Evolutionary conservation across 352 stramenopile genomes (phyloP), one percentile per base, ranked within the genome.

Genomic region (Pythium vanterpoolii): DNA sequence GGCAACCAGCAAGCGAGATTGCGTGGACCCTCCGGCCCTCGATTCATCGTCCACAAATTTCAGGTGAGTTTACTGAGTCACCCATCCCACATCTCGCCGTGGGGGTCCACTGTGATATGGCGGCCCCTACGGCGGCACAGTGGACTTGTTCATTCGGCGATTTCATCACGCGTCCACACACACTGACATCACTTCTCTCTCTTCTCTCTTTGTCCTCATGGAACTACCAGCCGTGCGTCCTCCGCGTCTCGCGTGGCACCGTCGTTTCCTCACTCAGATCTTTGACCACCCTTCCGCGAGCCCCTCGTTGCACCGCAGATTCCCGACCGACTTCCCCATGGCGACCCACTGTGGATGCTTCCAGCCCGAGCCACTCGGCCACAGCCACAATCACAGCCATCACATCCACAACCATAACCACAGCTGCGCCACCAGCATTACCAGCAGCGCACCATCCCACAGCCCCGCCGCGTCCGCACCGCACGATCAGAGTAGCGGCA

Each of bases 171-270:
- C 11, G 36, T 18, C 13, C 39, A 10, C 30, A 64, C 14, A 3
- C 36, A 26, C 59, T 66, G 50, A 66, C 50, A 54, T 66, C 21
- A 60, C 28, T 46, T 43, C n/a, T 33, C 18, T 46, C 7, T 44
- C 18, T 53, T 21, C n/a, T 26, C 24, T 14, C 19, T 51, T n/a
- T 46, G 6, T 48, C 13, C 43, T 38, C n/a, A 71, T 71, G 64
- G 64, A 71, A 58, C 52, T 71, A 18, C 64, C 64, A 51, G 64
- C 64, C 16, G 64, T 66, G 42, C 64, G 64, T 31, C 57, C 64
- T 11, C 64, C 64, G 39, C 64, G 64, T 54, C 57, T 55, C 34
- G 60, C 64, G 42, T 71, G 57, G 64, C 40, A 43, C 16, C 64
- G 57, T 24, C 51, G 52, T 47, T 44, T 63, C 51, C 53, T 66